Conservation (phyloP, 2,329 filamentous ascomycete species). For the Cercospora sp. region DNA sequence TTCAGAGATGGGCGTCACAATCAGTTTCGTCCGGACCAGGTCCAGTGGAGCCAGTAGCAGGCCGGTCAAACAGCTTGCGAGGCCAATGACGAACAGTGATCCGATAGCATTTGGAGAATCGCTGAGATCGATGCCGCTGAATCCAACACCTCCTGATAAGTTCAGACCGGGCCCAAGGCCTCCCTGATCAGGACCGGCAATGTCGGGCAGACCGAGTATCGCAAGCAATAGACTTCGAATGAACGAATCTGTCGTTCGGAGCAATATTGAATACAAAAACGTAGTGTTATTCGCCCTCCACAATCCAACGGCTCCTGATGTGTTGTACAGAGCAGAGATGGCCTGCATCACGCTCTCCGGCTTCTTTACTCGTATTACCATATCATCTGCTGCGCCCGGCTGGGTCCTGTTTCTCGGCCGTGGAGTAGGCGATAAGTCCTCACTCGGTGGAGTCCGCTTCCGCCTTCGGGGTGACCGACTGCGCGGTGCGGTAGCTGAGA, state of each 20-base stretch:
- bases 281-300: conserved; percentile 94
- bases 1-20: conserved; percentile 71
- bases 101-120: conserved; percentile 80
- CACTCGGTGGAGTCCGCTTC: conserved; percentile 32
- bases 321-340: conserved; percentile 82
- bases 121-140: conserved; percentile 69
- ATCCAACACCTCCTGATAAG: conserved; percentile 37
- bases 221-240: conserved; percentile 87
- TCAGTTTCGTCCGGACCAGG: conserved; percentile 80
- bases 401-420: conserved; percentile 31
- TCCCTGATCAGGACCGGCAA: conserved; percentile 75
- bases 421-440: conserved; percentile 33
- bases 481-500: conserved; percentile 67
- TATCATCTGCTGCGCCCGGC: conserved; percentile 26
- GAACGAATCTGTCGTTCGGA: conserved; percentile 88
- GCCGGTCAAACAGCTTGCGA: conserved; percentile 68
- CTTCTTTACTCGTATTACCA: conserved; percentile 70
- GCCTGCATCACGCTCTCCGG: conserved; percentile 83
- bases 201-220: conserved; percentile 83
- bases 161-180: conserved; percentile 57
- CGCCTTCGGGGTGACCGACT: conserved; percentile 49
- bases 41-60: conserved; percentile 84
- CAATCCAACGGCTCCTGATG: conserved; percentile 84
- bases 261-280: conserved; percentile 84
- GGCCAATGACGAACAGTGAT: conserved; percentile 71